phyloP scores from a whole-genome alignment of 1,139 yeast genomes.

The Spathaspora sp. region DNA sequence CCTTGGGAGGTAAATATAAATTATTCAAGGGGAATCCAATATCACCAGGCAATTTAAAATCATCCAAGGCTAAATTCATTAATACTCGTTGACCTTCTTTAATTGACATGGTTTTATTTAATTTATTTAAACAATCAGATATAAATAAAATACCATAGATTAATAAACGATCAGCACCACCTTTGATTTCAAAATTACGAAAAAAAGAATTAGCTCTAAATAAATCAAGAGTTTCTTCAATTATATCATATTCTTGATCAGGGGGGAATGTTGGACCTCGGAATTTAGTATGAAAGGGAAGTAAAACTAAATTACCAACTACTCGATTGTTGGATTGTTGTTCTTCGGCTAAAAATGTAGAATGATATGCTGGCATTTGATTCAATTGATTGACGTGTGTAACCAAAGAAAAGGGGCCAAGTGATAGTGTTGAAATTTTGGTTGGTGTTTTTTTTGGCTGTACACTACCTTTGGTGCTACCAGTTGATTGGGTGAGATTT shows the following conservation, averaged over 20 bases:
- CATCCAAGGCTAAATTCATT: constrained; percentile 83
- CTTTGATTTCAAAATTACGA: constrained; percentile 94
- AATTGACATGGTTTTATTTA: constrained; percentile 44
- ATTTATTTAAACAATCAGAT: constrained; percentile 75
- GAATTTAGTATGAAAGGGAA: constrained; percentile 80
- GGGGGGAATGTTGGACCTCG: constrained; percentile 93
- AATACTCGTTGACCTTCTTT: constrained; percentile 73
- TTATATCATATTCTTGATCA: constrained; percentile 79
- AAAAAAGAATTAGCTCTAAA: constrained; percentile 96
- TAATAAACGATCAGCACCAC: constrained; percentile 90
- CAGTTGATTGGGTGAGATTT: neutral
- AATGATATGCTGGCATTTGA: constrained; percentile 78
- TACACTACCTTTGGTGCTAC: neutral
- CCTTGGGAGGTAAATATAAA: constrained; percentile 74
- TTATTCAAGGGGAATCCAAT: constrained; percentile 90
- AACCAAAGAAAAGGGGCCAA: neutral
- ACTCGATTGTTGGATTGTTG: constrained; percentile 31
- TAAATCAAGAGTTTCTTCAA: constrained; percentile 86
- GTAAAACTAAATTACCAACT: constrained; percentile 70
- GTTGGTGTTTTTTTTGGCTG: neutral
- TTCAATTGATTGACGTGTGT: neutral
- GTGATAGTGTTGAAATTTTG: neutral
- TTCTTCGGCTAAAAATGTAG: constrained; percentile 79
- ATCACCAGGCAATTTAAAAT: constrained; percentile 92
- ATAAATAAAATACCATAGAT: constrained; percentile 93